phyloP scores from a whole-genome alignment of 179 eudicot genomes.

The Beta lomatogona region DNA sequence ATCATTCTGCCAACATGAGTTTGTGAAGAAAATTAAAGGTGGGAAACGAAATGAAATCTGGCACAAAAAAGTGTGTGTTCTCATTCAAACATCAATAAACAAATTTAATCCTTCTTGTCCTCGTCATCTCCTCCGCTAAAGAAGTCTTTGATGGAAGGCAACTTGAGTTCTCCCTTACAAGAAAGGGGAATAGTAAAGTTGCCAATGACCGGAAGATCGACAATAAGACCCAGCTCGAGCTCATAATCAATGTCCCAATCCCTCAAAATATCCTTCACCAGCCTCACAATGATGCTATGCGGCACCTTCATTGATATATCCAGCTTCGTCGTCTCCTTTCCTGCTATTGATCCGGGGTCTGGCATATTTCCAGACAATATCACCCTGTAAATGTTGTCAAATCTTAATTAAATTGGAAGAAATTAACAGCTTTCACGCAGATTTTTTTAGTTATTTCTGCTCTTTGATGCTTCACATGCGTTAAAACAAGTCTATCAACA shows the following conservation, averaged over 20 bases:
- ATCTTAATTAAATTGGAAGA: too few species aligned
- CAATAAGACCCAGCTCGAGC: conserved; percentile 49
- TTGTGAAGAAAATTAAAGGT: too few species aligned
- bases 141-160: conserved; percentile 54
- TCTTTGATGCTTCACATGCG: too few species aligned
- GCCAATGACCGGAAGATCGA: conserved; percentile 70
- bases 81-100: neutral
- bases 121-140: conserved; percentile 34
- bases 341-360: conserved; percentile 70
- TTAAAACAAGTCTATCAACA: too few species aligned
- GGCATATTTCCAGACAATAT: conserved; percentile 57
- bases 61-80: neutral
- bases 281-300: conserved; percentile 53
- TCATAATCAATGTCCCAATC: conserved; percentile 83
- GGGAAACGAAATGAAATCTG: too few species aligned
- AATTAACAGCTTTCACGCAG: too few species aligned
- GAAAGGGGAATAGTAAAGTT: conserved; percentile 63
- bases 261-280: conserved; percentile 53
- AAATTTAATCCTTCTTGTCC: conserved; percentile 17
- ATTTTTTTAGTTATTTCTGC: too few species aligned
- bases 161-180: conserved; percentile 68
- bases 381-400: conserved; percentile 31
- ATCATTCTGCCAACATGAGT: too few species aligned
- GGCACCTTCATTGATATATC: conserved; percentile 66
- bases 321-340: conserved; percentile 48